Conservation (phyloP, 2,329 filamentous ascomycete species). For the Verticillium zaregamsianum region DNA sequence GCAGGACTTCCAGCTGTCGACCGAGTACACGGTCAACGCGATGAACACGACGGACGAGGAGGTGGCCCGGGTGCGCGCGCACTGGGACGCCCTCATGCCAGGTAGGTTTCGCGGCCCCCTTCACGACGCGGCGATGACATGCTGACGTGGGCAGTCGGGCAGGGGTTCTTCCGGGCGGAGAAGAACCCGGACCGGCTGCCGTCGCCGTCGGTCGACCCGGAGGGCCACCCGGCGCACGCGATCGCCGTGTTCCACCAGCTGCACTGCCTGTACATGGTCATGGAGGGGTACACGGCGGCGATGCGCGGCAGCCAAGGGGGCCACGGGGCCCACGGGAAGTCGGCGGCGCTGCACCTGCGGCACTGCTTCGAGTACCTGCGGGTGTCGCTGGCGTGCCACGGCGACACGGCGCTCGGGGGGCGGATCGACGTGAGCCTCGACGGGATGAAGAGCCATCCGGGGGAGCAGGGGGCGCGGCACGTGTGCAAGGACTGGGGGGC, state of each 20-base stretch:
- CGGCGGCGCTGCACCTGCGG: constrained; percentile 28
- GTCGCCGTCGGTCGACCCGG: background rate
- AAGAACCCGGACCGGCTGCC: background rate
- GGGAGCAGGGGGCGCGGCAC: constrained; percentile 30
- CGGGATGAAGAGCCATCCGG: background rate
- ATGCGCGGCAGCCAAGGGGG: background rate
- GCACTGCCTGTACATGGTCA: constrained; percentile 35
- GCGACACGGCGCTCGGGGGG: constrained; percentile 28
- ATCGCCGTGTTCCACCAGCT: constrained; percentile 28
- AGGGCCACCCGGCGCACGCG: background rate
- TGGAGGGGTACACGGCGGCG: constrained; percentile 23
- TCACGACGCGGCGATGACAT: background rate
- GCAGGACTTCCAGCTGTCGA: background rate
- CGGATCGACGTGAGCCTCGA: background rate
- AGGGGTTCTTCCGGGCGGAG: background rate
- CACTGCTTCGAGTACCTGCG: constrained; percentile 36
- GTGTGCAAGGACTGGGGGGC: constrained; percentile 32
- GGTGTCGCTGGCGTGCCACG: constrained; percentile 26
- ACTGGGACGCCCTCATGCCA: background rate
- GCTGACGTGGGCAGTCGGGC: background rate
- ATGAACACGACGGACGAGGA: background rate
- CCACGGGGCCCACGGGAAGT: constrained; percentile 1
- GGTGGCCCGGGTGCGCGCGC: background rate
- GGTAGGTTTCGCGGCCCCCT: background rate
- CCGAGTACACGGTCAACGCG: background rate